Conservation (phyloP, 73 alveolate species). For the Blepharisma stoltei region DNA sequence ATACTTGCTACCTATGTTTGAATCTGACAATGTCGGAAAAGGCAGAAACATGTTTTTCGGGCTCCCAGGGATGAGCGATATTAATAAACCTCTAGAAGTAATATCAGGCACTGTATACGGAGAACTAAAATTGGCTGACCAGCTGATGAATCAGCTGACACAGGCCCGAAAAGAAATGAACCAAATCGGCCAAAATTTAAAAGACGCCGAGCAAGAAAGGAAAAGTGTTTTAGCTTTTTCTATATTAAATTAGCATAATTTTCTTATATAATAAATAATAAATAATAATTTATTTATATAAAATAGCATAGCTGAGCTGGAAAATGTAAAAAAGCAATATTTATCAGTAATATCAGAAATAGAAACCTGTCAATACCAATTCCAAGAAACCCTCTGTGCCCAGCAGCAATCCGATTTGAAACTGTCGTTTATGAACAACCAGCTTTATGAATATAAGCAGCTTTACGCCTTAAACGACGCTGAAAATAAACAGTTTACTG, state of each 20-base stretch:
- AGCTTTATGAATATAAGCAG: not conserved
- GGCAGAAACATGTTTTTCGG: not conserved
- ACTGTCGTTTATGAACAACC: not conserved
- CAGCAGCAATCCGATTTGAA: not conserved
- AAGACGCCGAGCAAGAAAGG: slow-evolving; percentile 15
- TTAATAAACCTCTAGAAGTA: slow-evolving; percentile 26
- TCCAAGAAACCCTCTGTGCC: slow-evolving; percentile 4
- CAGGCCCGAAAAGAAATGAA: slow-evolving; percentile 17
- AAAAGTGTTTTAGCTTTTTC: not conserved
- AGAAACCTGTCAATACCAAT: not conserved
- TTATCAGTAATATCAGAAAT: not conserved
- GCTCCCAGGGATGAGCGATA: not conserved
- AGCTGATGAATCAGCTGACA: slow-evolving; percentile 29
- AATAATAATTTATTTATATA: too few species aligned
- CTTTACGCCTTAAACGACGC: not conserved
- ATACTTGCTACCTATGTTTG: slow-evolving; percentile 55
- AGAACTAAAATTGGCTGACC: slow-evolving; percentile 57
- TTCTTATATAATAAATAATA: too few species aligned
- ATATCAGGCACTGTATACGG: slow-evolving; percentile 48
- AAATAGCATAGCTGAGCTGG: slow-evolving; percentile 33
- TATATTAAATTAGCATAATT: too few species aligned
- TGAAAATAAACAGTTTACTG: slow-evolving; percentile 25
- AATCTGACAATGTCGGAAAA: slow-evolving; percentile 34
- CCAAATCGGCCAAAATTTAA: slow-evolving; percentile 5
- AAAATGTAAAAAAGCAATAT: slow-evolving; percentile 17